A percentile compares a stretch with the other conserved stretches of the same genome.
These are phyloP conservation scores for Hanseniaspora vineae DNA, from an alignment of 805 yeast species.

Conservation along the genomic window DNA sequence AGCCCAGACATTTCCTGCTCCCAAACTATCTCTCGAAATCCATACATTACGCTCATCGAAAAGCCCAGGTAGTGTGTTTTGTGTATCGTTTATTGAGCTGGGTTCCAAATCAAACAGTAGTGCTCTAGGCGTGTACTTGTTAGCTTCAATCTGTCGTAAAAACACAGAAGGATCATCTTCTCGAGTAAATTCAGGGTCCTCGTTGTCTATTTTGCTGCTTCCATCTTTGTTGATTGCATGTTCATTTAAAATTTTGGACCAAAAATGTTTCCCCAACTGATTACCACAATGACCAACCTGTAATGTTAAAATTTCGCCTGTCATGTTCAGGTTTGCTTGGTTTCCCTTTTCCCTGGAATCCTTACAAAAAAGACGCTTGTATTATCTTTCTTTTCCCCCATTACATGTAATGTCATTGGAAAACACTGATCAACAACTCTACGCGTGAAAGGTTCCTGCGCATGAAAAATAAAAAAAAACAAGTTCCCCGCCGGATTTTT, in stretches of 20 bases:
- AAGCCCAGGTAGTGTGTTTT: conserved; percentile 40
- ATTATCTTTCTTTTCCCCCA: too few species aligned
- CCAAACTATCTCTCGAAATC: conserved; percentile 68
- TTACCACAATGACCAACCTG: conserved; percentile 90
- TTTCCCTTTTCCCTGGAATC: too few species aligned
- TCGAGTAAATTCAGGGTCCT: conserved; percentile 15
- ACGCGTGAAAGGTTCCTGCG: too few species aligned
- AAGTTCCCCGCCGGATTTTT: too few species aligned
- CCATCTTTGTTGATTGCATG: conserved; percentile 56
- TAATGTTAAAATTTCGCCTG: conserved; percentile 56
- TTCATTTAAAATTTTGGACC: conserved; percentile 79
- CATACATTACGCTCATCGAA: conserved; percentile 78
- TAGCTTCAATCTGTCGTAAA: conserved; percentile 62
- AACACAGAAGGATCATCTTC: conserved; percentile 76
- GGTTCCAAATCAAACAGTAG: conserved; percentile 84
- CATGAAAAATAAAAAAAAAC: too few species aligned
- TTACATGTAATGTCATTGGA: too few species aligned
- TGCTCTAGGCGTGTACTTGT: conserved; percentile 80
- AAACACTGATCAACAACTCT: too few species aligned
- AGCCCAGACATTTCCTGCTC: conserved; percentile 96
- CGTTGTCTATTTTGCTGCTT: conserved; percentile 8
- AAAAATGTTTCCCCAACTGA: conserved; percentile 84
- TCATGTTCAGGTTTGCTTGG: conserved; percentile 18
- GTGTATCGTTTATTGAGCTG: conserved; percentile 59
- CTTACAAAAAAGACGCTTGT: too few species aligned